Conservation (phyloP, 805 yeast species). For the Saturnispora bothae region DNA sequence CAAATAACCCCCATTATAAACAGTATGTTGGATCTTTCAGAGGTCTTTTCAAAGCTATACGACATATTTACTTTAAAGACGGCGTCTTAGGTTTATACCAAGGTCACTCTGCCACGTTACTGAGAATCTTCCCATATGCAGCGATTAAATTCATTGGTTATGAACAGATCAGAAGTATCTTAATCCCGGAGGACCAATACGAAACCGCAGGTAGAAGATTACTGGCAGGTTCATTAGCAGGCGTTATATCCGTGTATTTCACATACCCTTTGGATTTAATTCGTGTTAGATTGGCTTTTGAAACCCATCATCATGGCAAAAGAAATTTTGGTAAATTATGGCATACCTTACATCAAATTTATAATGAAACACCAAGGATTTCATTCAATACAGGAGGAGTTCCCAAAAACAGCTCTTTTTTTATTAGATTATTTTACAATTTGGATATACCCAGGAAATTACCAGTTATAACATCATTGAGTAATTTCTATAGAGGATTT, state of each 20-base stretch:
- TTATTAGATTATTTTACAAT: slow-evolving; percentile 23
- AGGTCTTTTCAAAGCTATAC: slow-evolving; percentile 69
- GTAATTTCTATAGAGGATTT: slow-evolving; percentile 89
- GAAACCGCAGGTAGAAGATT: slow-evolving; percentile 79
- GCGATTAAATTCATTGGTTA: slow-evolving; percentile 94
- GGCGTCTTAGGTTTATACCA: slow-evolving; percentile 80
- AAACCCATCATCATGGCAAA: slow-evolving; percentile 37
- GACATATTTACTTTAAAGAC: slow-evolving; percentile 52
- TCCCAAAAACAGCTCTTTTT: slow-evolving; percentile 20
- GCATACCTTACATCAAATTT: slow-evolving; percentile 23
- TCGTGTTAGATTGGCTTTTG: slow-evolving; percentile 86
- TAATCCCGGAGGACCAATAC: slow-evolving; percentile 63
- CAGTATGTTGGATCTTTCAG: slow-evolving; percentile 69
- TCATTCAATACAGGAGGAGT: slow-evolving; percentile 21
- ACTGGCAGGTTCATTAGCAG: slow-evolving; percentile 84
- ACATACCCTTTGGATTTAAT: slow-evolving; percentile 90
- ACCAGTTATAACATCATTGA: slow-evolving; percentile 27
- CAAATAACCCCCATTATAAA: slow-evolving; percentile 80
- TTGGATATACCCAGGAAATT: slow-evolving; percentile 14
- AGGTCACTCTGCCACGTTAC: slow-evolving; percentile 89
- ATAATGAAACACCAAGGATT: slow-evolving; percentile 26
- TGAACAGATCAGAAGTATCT: slow-evolving; percentile 73
- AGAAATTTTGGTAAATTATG: slow-evolving; percentile 25
- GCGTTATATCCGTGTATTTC: slow-evolving; percentile 72
- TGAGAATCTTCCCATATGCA: slow-evolving; percentile 92